Conservation (phyloP, 2,329 filamentous ascomycete species). For the Diaporthe eres region DNA sequence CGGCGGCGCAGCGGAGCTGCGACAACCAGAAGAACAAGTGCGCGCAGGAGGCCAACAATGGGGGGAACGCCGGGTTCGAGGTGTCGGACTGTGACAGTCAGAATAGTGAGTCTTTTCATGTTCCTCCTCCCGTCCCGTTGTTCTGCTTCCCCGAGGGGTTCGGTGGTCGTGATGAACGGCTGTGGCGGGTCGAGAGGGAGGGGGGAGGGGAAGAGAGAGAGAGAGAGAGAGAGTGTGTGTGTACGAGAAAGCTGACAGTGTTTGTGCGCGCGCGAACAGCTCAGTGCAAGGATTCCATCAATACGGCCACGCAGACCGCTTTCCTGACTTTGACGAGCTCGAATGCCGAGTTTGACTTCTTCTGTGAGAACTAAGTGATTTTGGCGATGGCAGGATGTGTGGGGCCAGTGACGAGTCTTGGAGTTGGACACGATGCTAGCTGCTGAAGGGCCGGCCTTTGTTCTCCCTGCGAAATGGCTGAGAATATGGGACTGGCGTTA, state of each 20-base stretch:
- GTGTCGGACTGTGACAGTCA: conserved; percentile 63
- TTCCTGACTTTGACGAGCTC: conserved; percentile 54
- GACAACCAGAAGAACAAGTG: conserved; percentile 65
- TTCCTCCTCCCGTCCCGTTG: background rate
- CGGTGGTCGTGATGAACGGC: background rate
- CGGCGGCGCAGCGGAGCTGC: conserved; percentile 60
- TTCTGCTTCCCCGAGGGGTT: background rate
- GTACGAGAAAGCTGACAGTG: background rate
- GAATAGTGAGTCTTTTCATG: conserved; percentile 53
- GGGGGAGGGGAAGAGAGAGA: too few relatives aligned
- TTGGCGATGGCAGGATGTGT: background rate
- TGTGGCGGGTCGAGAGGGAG: background rate
- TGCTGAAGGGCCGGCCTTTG: background rate
- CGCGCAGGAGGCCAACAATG: conserved; percentile 57
- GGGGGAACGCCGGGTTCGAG: conserved; percentile 48
- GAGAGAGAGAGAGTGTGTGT: background rate
- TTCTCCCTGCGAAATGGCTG: background rate
- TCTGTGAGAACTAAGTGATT: conserved; percentile 50
- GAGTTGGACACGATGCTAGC: background rate
- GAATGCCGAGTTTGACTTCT: conserved; percentile 61
- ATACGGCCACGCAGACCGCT: conserved; percentile 49
- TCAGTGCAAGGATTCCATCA: conserved; percentile 52
- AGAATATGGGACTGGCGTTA: background rate
- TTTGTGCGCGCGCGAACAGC: conserved; percentile 47
- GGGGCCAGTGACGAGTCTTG: background rate